Evolutionary conservation across 768 basidiomycete genomes (phyloP), one percentile per base, ranked within the genome.

Genomic region (Leccinum subgranulosum): DNA sequence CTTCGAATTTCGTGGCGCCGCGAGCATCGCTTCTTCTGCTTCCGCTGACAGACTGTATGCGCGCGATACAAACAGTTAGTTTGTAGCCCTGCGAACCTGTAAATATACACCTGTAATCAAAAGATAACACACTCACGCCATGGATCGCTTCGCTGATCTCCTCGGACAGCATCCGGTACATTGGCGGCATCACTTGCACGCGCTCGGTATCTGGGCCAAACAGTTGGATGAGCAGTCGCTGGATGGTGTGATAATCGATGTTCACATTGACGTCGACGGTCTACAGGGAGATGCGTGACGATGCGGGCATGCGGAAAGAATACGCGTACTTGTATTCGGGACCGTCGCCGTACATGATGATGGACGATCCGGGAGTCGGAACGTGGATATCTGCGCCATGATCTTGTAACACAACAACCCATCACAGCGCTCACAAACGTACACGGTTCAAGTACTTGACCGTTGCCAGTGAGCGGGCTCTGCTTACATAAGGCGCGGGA

Each of bases 131-230:
- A 76, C 83, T 53, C 56, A 88, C 91, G 53, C 87, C 84, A 49
- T 81, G 77, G 34, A 82, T 72, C 3, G 90, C 90, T 76, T 79
- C 84, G 36, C 84, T 76, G n/a, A 97, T 76, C 70, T 99, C 96
- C 48, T 90, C 85, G 0, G 78, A 75, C 23, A 98, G 79, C 90
- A 98, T 94, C 46, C 79, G 79, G 72, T 95, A 98, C 86, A 97
- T 88, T 1, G 93, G 94, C 6, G 94, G 89, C 9, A 96, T 81
- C 33, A 94, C 84, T 64, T 98, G 92, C 14, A 99, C 76, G 7
- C 75, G 66, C 49, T 89, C 85, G 0, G 92, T 85, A 68, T 98
- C 96, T 29, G 84, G 79, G 0, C 69, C 67, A 62, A 92, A 85
- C 27, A 90, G 84, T 70, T 92, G 90, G 0, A 68, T 67, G 14